Percentiles rank a stretch among this genome's conserved stretches.
These are phyloP conservation scores for Aspergillus sp. DNA, from an alignment of 2,329 filamentous ascomycete species.

Conservation along the genomic window DNA sequence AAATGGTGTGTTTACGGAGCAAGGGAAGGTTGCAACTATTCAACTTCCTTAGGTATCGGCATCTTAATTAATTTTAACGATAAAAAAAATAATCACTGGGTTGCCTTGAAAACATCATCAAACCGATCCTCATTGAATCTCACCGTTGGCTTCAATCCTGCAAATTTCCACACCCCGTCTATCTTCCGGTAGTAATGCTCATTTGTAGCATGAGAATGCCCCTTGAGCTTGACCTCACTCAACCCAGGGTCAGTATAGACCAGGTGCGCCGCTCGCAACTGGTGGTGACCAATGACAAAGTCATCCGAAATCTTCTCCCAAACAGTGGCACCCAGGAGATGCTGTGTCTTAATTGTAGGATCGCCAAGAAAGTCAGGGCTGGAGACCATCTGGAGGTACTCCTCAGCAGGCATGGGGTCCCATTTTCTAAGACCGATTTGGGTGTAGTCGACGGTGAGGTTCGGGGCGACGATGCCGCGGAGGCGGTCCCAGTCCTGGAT, in stretches of 20 bases:
- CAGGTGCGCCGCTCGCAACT: conserved; percentile 57
- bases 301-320: conserved; percentile 54
- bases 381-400: conserved; percentile 57
- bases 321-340: conserved; percentile 55
- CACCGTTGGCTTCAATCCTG: conserved; percentile 50
- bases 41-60: neutral
- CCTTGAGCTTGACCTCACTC: conserved; percentile 49
- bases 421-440: conserved; percentile 55
- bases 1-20: conserved; percentile 16
- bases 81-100: conserved; percentile 6
- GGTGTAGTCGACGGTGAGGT: conserved; percentile 57
- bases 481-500: conserved; percentile 36
- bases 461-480: conserved; percentile 38
- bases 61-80: too few relatives aligned
- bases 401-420: conserved; percentile 55
- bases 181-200: conserved; percentile 54
- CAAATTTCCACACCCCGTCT: conserved; percentile 57
- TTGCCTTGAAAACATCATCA: conserved; percentile 45
- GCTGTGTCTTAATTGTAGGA: conserved; percentile 57
- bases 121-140: conserved; percentile 52
- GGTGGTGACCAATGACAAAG: conserved; percentile 55
- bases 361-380: conserved; percentile 54
- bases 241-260: conserved; percentile 49
- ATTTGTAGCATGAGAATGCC: conserved; percentile 54
- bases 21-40: conserved; percentile 11